Percentiles rank a stretch among this genome's conserved stretches.
phyloP scores from a whole-genome alignment of 1,284 basidiomycete species.

The Rhodofomes roseus region DNA sequence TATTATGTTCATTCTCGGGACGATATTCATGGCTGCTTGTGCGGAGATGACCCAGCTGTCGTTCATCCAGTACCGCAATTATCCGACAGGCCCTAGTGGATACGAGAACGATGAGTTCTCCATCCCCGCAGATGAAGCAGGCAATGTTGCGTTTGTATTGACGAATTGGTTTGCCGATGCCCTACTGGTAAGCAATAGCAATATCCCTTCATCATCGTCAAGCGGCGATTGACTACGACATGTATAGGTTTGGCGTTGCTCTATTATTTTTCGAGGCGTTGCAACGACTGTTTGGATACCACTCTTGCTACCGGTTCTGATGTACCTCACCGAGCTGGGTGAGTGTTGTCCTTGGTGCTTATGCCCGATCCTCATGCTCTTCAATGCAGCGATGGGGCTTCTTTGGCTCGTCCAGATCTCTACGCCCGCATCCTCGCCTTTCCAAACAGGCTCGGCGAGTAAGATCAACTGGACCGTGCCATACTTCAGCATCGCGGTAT shows the following conservation, averaged over 20 bases:
- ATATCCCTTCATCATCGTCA: no score
- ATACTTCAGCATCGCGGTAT: neutral
- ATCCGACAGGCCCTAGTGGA: neutral
- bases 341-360: neutral
- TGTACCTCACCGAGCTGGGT: neutral
- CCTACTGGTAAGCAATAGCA: neutral
- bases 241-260: neutral
- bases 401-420: neutral
- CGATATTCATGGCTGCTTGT: neutral
- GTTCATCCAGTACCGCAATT: neutral
- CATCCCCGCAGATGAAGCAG: neutral
- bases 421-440: neutral
- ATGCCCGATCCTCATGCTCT: neutral
- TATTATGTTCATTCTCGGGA: neutral
- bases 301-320: neutral
- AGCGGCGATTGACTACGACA: neutral
- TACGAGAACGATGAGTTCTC: neutral
- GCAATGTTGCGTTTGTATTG: neutral
- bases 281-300: neutral
- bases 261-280: neutral
- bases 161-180: neutral
- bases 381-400: neutral
- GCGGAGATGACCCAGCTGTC: neutral
- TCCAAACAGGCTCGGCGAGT: neutral
- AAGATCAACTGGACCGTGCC: neutral